Percentiles rank a stretch among this genome's conserved stretches.
These are phyloP conservation scores for Keithomyces neogunnii DNA, from an alignment of 2,329 filamentous ascomycete species.

Conservation along the genomic window DNA sequence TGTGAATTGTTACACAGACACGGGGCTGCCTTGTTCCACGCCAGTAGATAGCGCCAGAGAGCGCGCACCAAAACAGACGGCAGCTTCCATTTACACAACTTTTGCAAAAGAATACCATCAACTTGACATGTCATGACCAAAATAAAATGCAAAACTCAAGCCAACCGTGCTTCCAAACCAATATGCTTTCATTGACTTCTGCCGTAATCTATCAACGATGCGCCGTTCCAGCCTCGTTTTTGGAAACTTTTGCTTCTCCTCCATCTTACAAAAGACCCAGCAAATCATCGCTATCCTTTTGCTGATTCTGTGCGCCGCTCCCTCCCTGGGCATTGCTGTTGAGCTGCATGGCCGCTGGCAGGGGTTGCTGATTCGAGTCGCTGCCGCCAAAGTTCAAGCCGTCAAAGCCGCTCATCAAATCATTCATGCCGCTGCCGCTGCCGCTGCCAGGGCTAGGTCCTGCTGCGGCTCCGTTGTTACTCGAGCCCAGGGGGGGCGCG, in stretches of 20 bases:
- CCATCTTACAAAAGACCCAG: constrained; percentile 30
- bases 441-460: constrained; percentile 28
- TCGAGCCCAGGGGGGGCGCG: constrained; percentile 45
- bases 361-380: constrained; percentile 43
- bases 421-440: constrained; percentile 54
- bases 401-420: constrained; percentile 85
- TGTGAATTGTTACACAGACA: no score
- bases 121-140: no score
- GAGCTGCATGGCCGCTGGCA: constrained; percentile 55
- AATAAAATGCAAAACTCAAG: background rate
- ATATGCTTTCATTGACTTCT: background rate
- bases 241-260: background rate
- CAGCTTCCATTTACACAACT: no score
- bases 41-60: no score
- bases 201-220: constrained; percentile 2
- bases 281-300: constrained; percentile 56
- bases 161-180: background rate
- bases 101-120: no score
- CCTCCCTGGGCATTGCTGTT: constrained; percentile 23
- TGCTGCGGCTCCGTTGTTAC: constrained; percentile 20
- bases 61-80: no score
- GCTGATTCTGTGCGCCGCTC: constrained; percentile 21
- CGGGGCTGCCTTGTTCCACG: no score
- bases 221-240: background rate
- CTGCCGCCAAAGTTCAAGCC: constrained; percentile 63